These are phyloP conservation scores for Coelastrella sp. DNA, from an alignment of 139 green algal genomes.

Conservation along the genomic window DNA sequence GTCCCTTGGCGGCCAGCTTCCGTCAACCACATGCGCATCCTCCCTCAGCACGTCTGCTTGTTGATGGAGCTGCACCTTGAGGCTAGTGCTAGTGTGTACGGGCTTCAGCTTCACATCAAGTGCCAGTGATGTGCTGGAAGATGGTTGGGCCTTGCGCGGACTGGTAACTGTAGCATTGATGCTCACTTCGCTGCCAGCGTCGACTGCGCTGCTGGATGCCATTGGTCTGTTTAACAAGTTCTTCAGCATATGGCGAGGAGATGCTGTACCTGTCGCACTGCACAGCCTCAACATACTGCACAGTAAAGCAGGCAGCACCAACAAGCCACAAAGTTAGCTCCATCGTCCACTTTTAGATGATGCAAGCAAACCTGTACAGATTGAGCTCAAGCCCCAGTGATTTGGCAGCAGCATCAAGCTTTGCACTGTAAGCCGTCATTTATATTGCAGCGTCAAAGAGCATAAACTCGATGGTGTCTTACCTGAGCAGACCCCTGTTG, in stretches of 20 bases:
- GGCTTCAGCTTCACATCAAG: not conserved
- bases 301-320: too few relatives aligned
- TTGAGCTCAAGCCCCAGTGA: too few relatives aligned
- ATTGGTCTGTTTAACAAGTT: not conserved
- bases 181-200: too few relatives aligned
- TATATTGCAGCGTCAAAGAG: not conserved
- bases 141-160: too few relatives aligned
- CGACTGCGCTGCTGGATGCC: not conserved
- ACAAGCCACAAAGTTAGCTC: not conserved
- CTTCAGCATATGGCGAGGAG: constrained; percentile 20
- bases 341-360: not conserved
- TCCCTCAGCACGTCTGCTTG: not conserved
- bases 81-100: constrained; percentile 8
- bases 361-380: too few relatives aligned
- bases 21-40: too few relatives aligned
- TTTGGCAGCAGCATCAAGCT: too few relatives aligned
- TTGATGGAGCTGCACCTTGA: constrained; percentile 12
- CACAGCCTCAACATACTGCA: not conserved
- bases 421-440: not conserved
- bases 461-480: too few relatives aligned
- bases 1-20: constrained; percentile 16
- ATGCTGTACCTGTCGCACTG: not conserved
- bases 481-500: constrained; percentile 11
- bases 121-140: too few relatives aligned
- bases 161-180: too few relatives aligned